phyloP scores from a whole-genome alignment of 805 yeast species.

The Cyberlindnera galapagoensis region DNA sequence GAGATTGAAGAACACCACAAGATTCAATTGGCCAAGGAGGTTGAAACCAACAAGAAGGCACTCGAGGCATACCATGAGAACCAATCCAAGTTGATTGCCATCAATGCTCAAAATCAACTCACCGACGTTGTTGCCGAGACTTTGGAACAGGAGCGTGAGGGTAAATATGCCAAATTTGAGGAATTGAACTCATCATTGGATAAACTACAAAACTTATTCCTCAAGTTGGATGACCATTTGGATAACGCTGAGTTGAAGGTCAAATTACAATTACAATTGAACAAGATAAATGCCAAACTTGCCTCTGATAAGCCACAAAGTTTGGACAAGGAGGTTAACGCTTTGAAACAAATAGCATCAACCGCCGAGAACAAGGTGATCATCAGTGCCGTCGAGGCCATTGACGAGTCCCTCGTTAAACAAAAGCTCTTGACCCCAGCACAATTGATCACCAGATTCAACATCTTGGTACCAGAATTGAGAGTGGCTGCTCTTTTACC shows the following conservation, averaged over 20 bases:
- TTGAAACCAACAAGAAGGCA: conserved; percentile 59
- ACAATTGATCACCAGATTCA: conserved; percentile 32
- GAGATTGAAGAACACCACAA: conserved; percentile 55
- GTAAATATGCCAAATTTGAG: conserved; percentile 64
- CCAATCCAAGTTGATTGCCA: conserved; percentile 58
- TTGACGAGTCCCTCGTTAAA: conserved; percentile 38
- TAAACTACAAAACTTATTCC: conserved; percentile 49
- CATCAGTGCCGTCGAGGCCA: conserved; percentile 37
- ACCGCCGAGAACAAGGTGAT: conserved; percentile 42
- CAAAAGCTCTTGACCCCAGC: conserved; percentile 47
- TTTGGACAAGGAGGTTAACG: conserved; percentile 17
- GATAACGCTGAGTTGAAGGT: conserved; percentile 33
- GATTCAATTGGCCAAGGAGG: conserved; percentile 52
- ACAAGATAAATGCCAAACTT: conserved; percentile 35
- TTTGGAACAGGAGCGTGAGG: conserved; percentile 70
- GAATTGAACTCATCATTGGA: conserved; percentile 49
- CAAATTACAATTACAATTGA: conserved; percentile 37
- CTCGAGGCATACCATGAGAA: conserved; percentile 69
- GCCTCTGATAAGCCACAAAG: conserved; percentile 32
- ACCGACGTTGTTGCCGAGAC: conserved; percentile 48
- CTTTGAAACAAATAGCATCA: conserved; percentile 28
- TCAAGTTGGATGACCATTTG: conserved; percentile 31
- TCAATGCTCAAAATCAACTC: conserved; percentile 64
- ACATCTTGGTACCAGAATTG: conserved; percentile 73
- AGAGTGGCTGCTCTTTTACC: conserved; percentile 86